A percentile compares a stretch with the other conserved stretches of the same genome.
Conservation (phyloP, 805 yeast species). For the Myxozyma monticola region DNA sequence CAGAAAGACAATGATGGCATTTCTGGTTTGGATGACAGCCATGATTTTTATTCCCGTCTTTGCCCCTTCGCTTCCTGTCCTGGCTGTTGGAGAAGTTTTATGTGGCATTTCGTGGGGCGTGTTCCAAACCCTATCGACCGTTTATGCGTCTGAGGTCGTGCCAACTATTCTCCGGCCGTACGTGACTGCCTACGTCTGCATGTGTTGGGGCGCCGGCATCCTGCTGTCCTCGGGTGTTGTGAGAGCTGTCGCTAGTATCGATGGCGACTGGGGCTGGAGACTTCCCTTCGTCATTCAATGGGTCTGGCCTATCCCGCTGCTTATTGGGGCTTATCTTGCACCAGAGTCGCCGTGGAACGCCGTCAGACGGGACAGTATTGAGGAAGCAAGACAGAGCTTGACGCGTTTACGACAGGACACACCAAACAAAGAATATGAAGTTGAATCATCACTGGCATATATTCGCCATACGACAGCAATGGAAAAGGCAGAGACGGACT, state of each 20-base stretch:
- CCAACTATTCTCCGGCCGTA: slow-evolving; percentile 53
- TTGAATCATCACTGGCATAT: neutral
- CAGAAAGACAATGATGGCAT: slow-evolving; percentile 44
- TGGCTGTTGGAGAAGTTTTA: slow-evolving; percentile 45
- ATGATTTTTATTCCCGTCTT: slow-evolving; percentile 52
- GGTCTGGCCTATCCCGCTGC: slow-evolving; percentile 56
- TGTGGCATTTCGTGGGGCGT: slow-evolving; percentile 53
- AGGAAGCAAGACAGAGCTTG: slow-evolving; percentile 7
- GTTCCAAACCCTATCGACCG: slow-evolving; percentile 52
- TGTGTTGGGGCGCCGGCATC: slow-evolving; percentile 57
- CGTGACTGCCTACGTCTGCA: slow-evolving; percentile 51
- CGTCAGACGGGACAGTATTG: slow-evolving; percentile 6
- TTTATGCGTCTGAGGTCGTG: slow-evolving; percentile 58
- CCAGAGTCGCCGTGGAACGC: slow-evolving; percentile 31
- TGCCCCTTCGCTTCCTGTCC: slow-evolving; percentile 44
- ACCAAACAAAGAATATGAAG: too few species aligned
- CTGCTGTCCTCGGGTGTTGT: slow-evolving; percentile 56
- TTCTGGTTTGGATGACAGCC: slow-evolving; percentile 40
- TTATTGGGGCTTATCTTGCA: slow-evolving; percentile 47
- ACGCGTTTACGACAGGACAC: slow-evolving; percentile 6
- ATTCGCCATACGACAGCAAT: slow-evolving; percentile 5
- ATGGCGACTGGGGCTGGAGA: slow-evolving; percentile 47
- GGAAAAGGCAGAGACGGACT: neutral
- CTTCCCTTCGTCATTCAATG: slow-evolving; percentile 62
- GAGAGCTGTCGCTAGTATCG: slow-evolving; percentile 25